Conservation (phyloP, 164 flowering plant species). For the grape (Vitis vinifera) region DNA sequence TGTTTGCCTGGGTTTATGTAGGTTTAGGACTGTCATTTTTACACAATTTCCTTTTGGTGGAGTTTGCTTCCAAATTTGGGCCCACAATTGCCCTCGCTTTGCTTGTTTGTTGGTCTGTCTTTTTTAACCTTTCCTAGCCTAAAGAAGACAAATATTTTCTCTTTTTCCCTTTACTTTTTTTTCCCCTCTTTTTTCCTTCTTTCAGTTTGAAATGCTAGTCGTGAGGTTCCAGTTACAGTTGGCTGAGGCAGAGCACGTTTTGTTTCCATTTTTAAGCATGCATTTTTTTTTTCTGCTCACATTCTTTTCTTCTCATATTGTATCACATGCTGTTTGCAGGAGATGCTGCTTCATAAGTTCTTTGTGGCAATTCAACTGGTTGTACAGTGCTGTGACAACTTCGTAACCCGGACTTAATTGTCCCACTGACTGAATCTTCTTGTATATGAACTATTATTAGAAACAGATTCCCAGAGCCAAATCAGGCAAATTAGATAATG, state of each 20-base stretch:
- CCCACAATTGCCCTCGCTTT: no score
- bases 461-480: constrained; percentile 4
- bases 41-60: no score
- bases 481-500: constrained; percentile 4
- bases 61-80: no score
- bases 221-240: no score
- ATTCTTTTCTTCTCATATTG: not conserved
- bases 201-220: no score
- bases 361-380: constrained; percentile 11
- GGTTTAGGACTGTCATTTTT: no score
- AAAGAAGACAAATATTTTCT: no score
- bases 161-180: not conserved
- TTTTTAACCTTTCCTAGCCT: no score
- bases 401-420: constrained; percentile 4
- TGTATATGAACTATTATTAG: constrained; percentile 14
- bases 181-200: not conserved
- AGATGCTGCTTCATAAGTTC: constrained; percentile 6
- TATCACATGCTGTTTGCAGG: constrained; percentile 15
- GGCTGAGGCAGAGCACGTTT: not conserved
- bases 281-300: not conserved
- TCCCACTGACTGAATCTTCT: constrained; percentile 1
- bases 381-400: constrained; percentile 22
- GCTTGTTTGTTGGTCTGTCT: no score
- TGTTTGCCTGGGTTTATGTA: no score
- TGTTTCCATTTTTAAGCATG: not conserved